Evolutionary conservation across 805 yeast genomes (phyloP).

Genomic region (Yarrowia alimentaria): DNA sequence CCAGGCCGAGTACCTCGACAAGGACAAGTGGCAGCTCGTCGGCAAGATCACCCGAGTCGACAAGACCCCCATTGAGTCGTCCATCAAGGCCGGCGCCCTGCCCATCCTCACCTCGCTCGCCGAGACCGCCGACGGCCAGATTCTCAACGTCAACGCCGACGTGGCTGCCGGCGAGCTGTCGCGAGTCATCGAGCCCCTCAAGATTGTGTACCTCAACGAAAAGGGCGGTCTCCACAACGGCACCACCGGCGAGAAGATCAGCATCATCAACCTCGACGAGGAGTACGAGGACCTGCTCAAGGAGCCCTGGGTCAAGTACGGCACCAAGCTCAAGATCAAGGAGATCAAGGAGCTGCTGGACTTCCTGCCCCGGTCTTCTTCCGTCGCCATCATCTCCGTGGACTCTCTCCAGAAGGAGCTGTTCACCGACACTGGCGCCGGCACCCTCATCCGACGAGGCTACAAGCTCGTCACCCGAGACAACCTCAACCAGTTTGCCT

Average conservation of each 20-base stretch:
- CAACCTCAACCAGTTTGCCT: slow-evolving; percentile 60
- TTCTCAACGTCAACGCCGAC: slow-evolving; percentile 95
- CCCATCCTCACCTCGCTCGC: slow-evolving; percentile 96
- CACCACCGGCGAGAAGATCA: slow-evolving; percentile 82
- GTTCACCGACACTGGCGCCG: slow-evolving; percentile 98
- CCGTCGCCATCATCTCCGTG: slow-evolving; percentile 96
- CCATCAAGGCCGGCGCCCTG: slow-evolving; percentile 92
- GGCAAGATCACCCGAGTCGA: slow-evolving; percentile 86
- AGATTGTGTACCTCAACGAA: slow-evolving; percentile 93
- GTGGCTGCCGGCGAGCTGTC: slow-evolving; percentile 99
- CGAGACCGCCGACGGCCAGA: slow-evolving; percentile 95
- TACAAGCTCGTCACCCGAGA: slow-evolving; percentile 71
- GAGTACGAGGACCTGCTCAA: slow-evolving; percentile 84
- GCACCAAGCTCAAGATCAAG: slow-evolving; percentile 94
- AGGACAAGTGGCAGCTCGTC: slow-evolving; percentile 86
- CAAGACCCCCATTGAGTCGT: slow-evolving; percentile 87
- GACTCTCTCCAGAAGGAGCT: slow-evolving; percentile 94
- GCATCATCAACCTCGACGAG: slow-evolving; percentile 90
- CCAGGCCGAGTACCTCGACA: slow-evolving; percentile 85
- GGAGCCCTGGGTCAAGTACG: slow-evolving; percentile 97
- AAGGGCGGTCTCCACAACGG: slow-evolving; percentile 98
- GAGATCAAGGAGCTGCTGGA: slow-evolving; percentile 93
- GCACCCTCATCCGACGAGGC: slow-evolving; percentile 97
- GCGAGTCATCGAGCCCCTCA: slow-evolving; percentile 92
- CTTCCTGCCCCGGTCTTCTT: slow-evolving; percentile 92